Base-by-base conservation (phyloP, 768 basidiomycete genomes). In the Russula sp. region DNA sequence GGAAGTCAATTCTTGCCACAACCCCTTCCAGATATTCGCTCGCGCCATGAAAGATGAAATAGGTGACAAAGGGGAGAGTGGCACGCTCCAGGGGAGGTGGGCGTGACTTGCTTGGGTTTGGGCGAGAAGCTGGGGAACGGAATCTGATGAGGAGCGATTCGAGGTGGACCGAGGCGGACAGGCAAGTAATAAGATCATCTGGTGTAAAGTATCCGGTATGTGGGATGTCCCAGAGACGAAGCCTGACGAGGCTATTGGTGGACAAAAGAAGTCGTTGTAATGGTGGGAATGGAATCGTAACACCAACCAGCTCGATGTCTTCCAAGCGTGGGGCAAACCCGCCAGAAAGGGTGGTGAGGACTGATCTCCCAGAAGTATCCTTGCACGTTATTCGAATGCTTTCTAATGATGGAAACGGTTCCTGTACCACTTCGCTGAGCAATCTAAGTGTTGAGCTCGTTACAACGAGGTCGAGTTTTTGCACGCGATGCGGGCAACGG, bases 331-430 rank as follows among this genome's bases (percentile, higher is more conserved):
- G 58, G 11, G 58, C 34, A 34, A 42, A 59, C 32, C 42, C 58
- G 20, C 58, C 45, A 16, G 53, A 22, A 42, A 52, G 53, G 5
- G 39, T 16, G 9, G 11, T 41, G 13, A 7, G 3, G 11, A 5
- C 10, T 13, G 16, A n/a, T 78, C 71, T 58, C 80, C 60, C 16
- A 70, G 68, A 13, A 78, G 69, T 1, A 78, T 58, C 2, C 66
- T 35, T 32, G 64, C 20, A 79, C 71, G 48, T 74, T 61, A 11
- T 61, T 3, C 52, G 58, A n/a, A 66, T 63, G 1, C 38, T 46
- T 36, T 47, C 10, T 4, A 50, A 61, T 57, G 9, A 66, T 52
- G 5, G 60, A 64, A 45, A 65, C 35, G 72, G 36, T 73, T 42
- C 65, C 68, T 35, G 67, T 68, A 63, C 5, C 61, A 65, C 70